phyloP scores from a whole-genome alignment of 768 basidiomycete species.

The Boletus subparvulus region DNA sequence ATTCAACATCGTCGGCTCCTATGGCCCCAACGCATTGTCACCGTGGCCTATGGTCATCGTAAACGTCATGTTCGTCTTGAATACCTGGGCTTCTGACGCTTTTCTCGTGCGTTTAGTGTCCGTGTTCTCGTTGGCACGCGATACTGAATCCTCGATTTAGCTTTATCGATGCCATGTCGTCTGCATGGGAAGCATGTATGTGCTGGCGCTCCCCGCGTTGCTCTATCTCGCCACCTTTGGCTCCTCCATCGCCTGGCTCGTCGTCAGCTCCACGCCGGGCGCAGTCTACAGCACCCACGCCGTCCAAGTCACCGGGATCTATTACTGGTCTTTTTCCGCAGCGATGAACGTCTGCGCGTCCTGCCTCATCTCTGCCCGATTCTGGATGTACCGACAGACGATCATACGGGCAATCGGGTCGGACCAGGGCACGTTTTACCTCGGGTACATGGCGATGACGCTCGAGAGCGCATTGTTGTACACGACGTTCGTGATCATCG shows the following conservation, averaged over 20 bases:
- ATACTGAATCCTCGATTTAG: not conserved
- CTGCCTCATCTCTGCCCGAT: constrained; percentile 11
- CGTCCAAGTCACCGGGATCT: constrained; percentile 15
- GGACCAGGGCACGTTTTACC: constrained; percentile 18
- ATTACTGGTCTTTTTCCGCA: constrained; percentile 16
- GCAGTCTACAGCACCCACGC: constrained; percentile 15
- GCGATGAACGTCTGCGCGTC: constrained; percentile 19
- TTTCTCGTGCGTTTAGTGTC: constrained; percentile 19
- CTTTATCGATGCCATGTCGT: constrained; percentile 27
- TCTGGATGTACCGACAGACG: constrained; percentile 20
- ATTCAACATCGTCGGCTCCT: constrained; percentile 8
- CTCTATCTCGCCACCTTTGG: constrained; percentile 21
- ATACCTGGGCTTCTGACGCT: constrained; percentile 24
- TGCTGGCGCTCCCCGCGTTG: not conserved
- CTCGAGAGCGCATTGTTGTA: constrained; percentile 26
- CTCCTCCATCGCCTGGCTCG: constrained; percentile 17
- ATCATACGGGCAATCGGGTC: constrained; percentile 10
- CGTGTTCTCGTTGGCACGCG: no score
- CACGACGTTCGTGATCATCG: constrained; percentile 9
- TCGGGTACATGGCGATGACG: constrained; percentile 27
- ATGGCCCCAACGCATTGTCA: constrained; percentile 10
- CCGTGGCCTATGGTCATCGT: constrained; percentile 19
- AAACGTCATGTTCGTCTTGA: constrained; percentile 11
- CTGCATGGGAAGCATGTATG: constrained; percentile 8
- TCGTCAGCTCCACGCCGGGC: constrained; percentile 13